These are phyloP conservation scores for Chaetomium sp. DNA, from an alignment of 2,329 filamentous ascomycete genomes.

Conservation along the genomic window DNA sequence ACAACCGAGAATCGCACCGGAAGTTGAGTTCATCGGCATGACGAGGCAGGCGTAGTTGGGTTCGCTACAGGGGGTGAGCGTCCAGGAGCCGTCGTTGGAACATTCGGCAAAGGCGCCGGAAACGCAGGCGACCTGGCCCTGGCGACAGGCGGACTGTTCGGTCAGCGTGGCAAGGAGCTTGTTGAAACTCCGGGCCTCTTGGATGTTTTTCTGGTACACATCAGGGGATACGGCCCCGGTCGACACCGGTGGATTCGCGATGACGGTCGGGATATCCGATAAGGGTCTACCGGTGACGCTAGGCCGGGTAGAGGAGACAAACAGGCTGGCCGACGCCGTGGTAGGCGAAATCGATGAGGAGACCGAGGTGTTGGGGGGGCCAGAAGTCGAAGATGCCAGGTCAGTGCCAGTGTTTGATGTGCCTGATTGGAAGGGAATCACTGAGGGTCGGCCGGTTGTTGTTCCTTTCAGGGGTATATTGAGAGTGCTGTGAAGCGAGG, in stretches of 20 bases:
- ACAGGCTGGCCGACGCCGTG: too few relatives aligned
- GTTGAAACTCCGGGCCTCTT: conserved; percentile 41
- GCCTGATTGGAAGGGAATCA: neutral
- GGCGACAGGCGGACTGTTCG: conserved; percentile 39
- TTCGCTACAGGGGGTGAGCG: conserved; percentile 32
- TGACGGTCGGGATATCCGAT: conserved; percentile 37
- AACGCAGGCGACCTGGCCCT: conserved; percentile 47
- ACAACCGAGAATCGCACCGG: conserved; percentile 46
- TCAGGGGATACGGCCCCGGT: conserved; percentile 37
- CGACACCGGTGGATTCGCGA: conserved; percentile 26
- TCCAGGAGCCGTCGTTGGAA: conserved; percentile 34
- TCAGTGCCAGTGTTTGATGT: neutral
- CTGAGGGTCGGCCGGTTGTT: neutral
- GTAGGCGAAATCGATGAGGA: neutral
- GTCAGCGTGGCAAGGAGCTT: conserved; percentile 39
- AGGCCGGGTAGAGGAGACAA: conserved; percentile 15
- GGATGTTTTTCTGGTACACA: conserved; percentile 40
- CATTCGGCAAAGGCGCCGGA: conserved; percentile 44
- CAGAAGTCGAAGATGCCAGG: neutral
- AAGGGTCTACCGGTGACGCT: conserved; percentile 34
- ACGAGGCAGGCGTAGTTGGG: conserved; percentile 42
- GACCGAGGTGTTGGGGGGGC: neutral
- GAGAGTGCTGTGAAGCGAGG: conserved; percentile 3
- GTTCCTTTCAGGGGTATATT: conserved; percentile 2
- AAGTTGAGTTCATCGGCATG: conserved; percentile 44